These are phyloP conservation scores for baker's yeast (Saccharomyces cerevisiae) DNA, from an alignment of 805 yeast genomes.

Conservation along the genomic window DNA sequence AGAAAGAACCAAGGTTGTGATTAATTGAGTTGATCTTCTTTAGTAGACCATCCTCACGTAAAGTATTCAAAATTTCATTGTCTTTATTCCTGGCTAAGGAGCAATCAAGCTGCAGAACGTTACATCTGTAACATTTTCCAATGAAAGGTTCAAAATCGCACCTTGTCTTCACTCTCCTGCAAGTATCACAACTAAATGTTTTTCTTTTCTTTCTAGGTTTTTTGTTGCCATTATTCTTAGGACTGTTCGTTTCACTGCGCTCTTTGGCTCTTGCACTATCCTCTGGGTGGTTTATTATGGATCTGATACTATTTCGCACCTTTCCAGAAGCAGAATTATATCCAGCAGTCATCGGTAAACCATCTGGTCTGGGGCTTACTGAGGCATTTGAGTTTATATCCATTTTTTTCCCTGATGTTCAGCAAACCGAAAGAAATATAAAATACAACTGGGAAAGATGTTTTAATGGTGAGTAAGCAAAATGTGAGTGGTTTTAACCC, in stretches of 20 bases:
- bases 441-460: background rate
- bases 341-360: background rate
- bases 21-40: slow-evolving; percentile 3
- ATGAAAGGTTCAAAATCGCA: slow-evolving; percentile 42
- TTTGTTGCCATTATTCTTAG: background rate
- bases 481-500: background rate
- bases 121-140: slow-evolving; percentile 46
- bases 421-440: background rate
- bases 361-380: background rate
- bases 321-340: background rate
- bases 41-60: slow-evolving; percentile 1
- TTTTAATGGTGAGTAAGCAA: background rate
- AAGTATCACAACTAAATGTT: slow-evolving; percentile 40
- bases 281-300: background rate
- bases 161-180: slow-evolving; percentile 50
- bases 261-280: background rate
- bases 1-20: slow-evolving; percentile 1
- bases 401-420: background rate
- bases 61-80: slow-evolving; percentile 16
- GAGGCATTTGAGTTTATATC: background rate
- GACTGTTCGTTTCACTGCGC: background rate
- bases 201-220: slow-evolving; percentile 33
- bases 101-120: slow-evolving; percentile 40
- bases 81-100: slow-evolving; percentile 34
- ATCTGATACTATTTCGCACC: background rate